A percentile compares a stretch with the other conserved stretches of the same genome.
Evolutionary conservation across 768 basidiomycete species (phyloP).

Genomic region (Kwoniella sp.): DNA sequence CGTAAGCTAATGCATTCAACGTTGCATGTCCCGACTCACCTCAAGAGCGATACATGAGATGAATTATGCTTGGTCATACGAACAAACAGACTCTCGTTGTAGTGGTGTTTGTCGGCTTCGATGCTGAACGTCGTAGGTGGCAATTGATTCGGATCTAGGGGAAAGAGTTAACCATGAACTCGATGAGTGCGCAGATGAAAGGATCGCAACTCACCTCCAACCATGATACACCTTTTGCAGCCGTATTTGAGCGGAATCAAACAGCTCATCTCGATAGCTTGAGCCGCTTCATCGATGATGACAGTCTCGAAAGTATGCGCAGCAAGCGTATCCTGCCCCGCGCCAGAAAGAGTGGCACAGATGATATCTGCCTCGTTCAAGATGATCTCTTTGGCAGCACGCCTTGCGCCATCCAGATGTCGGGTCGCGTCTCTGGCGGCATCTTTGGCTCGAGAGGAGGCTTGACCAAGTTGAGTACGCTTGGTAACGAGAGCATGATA

Average conservation of each 20-base stretch:
- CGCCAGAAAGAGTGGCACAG: constrained; percentile 88
- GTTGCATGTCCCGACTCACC: constrained; percentile 60
- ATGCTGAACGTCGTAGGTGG: constrained; percentile 84
- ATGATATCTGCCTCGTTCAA: constrained; percentile 88
- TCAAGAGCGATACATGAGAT: constrained; percentile 86
- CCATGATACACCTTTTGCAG: constrained; percentile 82
- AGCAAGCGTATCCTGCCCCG: constrained; percentile 84
- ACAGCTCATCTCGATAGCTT: constrained; percentile 91
- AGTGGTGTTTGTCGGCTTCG: constrained; percentile 66
- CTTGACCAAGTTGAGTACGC: constrained; percentile 67
- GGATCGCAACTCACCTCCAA: constrained; percentile 67
- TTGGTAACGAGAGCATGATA: constrained; percentile 68
- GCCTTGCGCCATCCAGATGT: constrained; percentile 76
- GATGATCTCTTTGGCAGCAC: constrained; percentile 74
- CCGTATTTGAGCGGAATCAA: constrained; percentile 91
- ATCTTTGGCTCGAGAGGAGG: constrained; percentile 77
- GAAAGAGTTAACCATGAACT: background rate
- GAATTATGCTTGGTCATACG: constrained; percentile 77
- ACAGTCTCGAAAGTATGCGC: constrained; percentile 87
- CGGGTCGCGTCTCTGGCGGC: constrained; percentile 77
- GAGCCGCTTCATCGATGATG: constrained; percentile 97
- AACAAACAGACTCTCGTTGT: constrained; percentile 86
- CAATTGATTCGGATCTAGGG: constrained; percentile 67
- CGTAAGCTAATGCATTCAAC: background rate
- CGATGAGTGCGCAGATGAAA: constrained; percentile 10